Percentiles rank a stretch among this genome's conserved stretches.
phyloP scores from a whole-genome alignment of 495 filamentous ascomycete species.

The Hypoxylon lienhwacheense region DNA sequence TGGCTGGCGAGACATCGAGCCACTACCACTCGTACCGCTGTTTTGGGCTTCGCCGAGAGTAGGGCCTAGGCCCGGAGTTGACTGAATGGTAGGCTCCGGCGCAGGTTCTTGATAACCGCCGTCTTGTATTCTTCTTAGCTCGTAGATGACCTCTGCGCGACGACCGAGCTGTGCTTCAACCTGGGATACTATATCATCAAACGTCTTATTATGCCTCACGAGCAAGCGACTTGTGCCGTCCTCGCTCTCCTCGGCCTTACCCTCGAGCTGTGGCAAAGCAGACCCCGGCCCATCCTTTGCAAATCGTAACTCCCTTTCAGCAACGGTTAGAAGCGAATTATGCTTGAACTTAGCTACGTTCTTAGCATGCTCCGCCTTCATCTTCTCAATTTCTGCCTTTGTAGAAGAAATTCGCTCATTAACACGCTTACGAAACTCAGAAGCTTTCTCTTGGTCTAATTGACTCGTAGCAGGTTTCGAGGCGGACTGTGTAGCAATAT shows the following conservation, averaged over 20 bases:
- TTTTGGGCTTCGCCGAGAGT: slow-evolving; percentile 28
- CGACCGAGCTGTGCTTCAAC: slow-evolving; percentile 60
- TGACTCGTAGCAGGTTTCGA: slow-evolving; percentile 60
- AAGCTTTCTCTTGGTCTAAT: slow-evolving; percentile 66
- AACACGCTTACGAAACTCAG: slow-evolving; percentile 76
- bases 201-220: slow-evolving; percentile 53
- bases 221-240: slow-evolving; percentile 45
- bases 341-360: slow-evolving; percentile 73
- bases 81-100: slow-evolving; percentile 45
- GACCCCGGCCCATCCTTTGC: slow-evolving; percentile 58
- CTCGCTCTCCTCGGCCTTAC: slow-evolving; percentile 58
- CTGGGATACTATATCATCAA: slow-evolving; percentile 63
- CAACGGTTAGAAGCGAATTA: slow-evolving; percentile 62
- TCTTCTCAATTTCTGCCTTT: slow-evolving; percentile 74
- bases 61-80: slow-evolving; percentile 12
- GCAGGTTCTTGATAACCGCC: slow-evolving; percentile 64
- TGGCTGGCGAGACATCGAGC: slow-evolving; percentile 48
- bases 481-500: slow-evolving; percentile 54
- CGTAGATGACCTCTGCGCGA: slow-evolving; percentile 59
- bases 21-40: slow-evolving; percentile 18
- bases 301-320: slow-evolving; percentile 64
- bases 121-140: slow-evolving; percentile 67
- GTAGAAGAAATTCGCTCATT: slow-evolving; percentile 64
- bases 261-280: slow-evolving; percentile 68
- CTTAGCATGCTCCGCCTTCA: slow-evolving; percentile 76